A percentile compares a stretch with the other conserved stretches of the same genome.
Evolutionary conservation across 352 stramenopile species (phyloP).

Genomic region (Phytophthora constricta): DNA sequence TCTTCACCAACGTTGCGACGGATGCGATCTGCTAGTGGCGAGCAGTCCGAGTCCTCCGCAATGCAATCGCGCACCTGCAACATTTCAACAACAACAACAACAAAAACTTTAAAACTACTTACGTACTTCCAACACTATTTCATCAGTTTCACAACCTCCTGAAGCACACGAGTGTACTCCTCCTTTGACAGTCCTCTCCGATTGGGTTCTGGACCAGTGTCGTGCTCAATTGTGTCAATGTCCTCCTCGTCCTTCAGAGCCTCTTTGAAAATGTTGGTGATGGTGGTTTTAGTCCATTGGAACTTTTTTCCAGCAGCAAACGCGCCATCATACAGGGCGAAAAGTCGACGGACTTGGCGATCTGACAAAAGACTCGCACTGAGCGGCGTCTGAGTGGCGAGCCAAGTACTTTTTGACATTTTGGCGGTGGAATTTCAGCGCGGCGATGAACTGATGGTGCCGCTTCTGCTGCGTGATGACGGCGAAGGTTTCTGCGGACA

Average conservation of each 20-base stretch:
- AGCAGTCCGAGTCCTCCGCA: conserved; percentile 73
- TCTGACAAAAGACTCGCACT: conserved; percentile 42
- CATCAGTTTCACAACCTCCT: conserved; percentile 23
- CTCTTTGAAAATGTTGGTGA: conserved; percentile 74
- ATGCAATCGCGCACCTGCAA: conserved; percentile 75
- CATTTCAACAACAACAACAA: too few species aligned
- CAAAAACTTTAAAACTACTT: not conserved
- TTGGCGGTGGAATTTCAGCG: conserved; percentile 60
- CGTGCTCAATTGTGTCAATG: not conserved
- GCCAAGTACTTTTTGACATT: conserved; percentile 58
- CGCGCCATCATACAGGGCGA: conserved; percentile 77
- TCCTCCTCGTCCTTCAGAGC: conserved; percentile 37
- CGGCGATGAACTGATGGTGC: conserved; percentile 49
- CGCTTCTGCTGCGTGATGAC: conserved; percentile 68
- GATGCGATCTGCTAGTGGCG: conserved; percentile 74
- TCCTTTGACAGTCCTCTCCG: conserved; percentile 32
- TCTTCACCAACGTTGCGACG: conserved; percentile 83
- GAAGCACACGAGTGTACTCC: conserved; percentile 39
- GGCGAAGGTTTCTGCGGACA: conserved; percentile 59
- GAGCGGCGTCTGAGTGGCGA: conserved; percentile 21
- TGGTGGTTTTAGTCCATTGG: conserved; percentile 68
- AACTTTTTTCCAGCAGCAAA: conserved; percentile 62
- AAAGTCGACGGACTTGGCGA: conserved; percentile 57
- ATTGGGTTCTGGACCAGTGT: conserved; percentile 4
- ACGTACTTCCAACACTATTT: conserved; percentile 1